Evolutionary conservation across 2,329 filamentous ascomycete species (phyloP), one percentile per base, ranked within the genome.

Genomic region (Hymenoscyphus repandus): DNA sequence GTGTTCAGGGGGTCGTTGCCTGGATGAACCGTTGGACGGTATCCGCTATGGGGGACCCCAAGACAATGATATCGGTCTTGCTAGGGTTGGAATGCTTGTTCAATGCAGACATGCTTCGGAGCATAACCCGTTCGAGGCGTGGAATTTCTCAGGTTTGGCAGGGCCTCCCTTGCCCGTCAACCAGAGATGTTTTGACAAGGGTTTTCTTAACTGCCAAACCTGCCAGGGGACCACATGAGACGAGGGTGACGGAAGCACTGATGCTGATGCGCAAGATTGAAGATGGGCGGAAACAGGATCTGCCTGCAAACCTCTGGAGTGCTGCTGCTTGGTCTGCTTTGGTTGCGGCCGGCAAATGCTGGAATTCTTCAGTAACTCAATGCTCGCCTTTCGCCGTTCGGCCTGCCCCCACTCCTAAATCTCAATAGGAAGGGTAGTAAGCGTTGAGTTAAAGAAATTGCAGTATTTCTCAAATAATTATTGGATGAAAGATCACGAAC

Each of bases 211-310:
- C 62, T 17, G 18, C 22, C 22, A 27, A 58, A 48, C 54, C 51
- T 58, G 57, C 58, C 36, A 41, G 48, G 56, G 58, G 55, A 47
- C 33, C 31, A 64, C 52, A 59, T 63, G 62, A 65, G 62, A 65
- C 63, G 63, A 65, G 59, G 60, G 60, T 60, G 58, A 60, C 60
- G 60, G 60, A 63, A 58, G 60, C 53, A 34, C 40, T 45, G 50
- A 47, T 49, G 50, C 45, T 36, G 40, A 43, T 43, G 54, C 55
- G 50, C 36, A 49, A 52, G 53, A 47, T 51, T n/a, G n/a, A n/a
- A n/a, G n/a, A n/a, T n/a, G n/a, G 57, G 54, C 51, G 47, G 56
- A 54, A 50, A 56, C 42, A 47, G 56, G 56, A 62, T 61, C 50
- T 55, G 53, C 56, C 51, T 54, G 55, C 53, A 45, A 60, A 62